phyloP scores from a whole-genome alignment of 495 filamentous ascomycete species.

The Collariella sp. region DNA sequence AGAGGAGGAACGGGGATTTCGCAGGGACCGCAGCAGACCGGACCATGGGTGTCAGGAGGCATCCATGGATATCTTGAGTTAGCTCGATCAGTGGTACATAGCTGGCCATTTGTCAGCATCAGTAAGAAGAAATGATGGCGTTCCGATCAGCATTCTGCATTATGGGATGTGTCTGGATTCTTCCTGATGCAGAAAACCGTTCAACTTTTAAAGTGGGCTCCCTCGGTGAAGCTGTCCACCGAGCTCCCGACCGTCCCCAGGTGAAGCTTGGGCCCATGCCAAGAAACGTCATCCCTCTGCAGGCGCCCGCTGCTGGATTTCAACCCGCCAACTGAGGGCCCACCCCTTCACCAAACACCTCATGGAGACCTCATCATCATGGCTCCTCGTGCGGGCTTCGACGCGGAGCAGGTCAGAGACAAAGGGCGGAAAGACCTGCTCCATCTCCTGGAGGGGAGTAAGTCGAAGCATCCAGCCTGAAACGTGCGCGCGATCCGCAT shows the following conservation, averaged over 20 bases:
- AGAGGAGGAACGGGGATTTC: background rate
- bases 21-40: too few species aligned
- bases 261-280: conserved; percentile 8
- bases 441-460: conserved; percentile 82
- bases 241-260: background rate
- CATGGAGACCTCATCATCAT: conserved; percentile 45
- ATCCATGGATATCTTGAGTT: too few species aligned
- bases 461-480: conserved; percentile 43
- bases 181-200: background rate
- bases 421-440: conserved; percentile 79
- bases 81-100: background rate
- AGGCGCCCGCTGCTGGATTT: background rate
- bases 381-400: conserved; percentile 64
- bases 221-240: background rate
- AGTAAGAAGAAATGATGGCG: too few species aligned
- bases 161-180: background rate
- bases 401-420: conserved; percentile 71
- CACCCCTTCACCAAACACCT: conserved; percentile 18
- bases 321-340: background rate
- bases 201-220: background rate
- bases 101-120: background rate
- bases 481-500: background rate
- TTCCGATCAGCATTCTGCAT: too few species aligned
- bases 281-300: background rate
- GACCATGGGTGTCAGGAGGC: too few species aligned